phyloP scores from a whole-genome alignment of 805 yeast genomes.

The Starmera quercuum region DNA sequence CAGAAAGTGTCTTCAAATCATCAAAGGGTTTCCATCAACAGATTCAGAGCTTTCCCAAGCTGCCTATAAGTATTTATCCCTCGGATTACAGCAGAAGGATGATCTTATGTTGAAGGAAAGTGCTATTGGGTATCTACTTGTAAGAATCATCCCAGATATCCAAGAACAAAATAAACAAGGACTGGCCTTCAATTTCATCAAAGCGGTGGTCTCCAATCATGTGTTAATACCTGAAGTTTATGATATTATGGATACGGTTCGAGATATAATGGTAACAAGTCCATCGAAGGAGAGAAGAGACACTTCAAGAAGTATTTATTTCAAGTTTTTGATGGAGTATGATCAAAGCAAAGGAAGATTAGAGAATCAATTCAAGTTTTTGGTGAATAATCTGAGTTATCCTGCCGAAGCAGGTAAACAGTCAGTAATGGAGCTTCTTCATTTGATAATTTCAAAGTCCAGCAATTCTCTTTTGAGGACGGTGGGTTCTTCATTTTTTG shows the following conservation, averaged over 20 bases:
- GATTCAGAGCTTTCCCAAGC: slow-evolving; percentile 75
- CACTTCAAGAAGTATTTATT: slow-evolving; percentile 74
- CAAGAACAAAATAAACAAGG: slow-evolving; percentile 88
- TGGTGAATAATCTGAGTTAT: slow-evolving; percentile 75
- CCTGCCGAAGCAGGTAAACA: slow-evolving; percentile 83
- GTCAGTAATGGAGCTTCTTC: slow-evolving; percentile 84
- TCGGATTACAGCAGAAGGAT: slow-evolving; percentile 61
- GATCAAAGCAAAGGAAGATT: slow-evolving; percentile 87
- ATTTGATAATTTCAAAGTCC: slow-evolving; percentile 59
- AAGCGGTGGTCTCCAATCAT: slow-evolving; percentile 67
- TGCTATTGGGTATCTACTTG: slow-evolving; percentile 67
- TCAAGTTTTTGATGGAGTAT: slow-evolving; percentile 84
- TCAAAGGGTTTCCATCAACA: slow-evolving; percentile 73
- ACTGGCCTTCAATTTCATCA: slow-evolving; percentile 76
- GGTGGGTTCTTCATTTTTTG: slow-evolving; percentile 70
- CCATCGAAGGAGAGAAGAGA: slow-evolving; percentile 78
- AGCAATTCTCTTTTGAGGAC: slow-evolving; percentile 50
- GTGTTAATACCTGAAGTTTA: slow-evolving; percentile 81
- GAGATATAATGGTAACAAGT: slow-evolving; percentile 83
- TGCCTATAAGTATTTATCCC: slow-evolving; percentile 64
- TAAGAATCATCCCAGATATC: slow-evolving; percentile 73
- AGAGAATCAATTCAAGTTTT: slow-evolving; percentile 73
- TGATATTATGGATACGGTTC: slow-evolving; percentile 75
- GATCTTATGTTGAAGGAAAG: slow-evolving; percentile 59
- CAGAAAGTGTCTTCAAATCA: slow-evolving; percentile 49